Conservation (phyloP, 1,139 yeast genomes). For the Protomyces arabidopsidicola region DNA sequence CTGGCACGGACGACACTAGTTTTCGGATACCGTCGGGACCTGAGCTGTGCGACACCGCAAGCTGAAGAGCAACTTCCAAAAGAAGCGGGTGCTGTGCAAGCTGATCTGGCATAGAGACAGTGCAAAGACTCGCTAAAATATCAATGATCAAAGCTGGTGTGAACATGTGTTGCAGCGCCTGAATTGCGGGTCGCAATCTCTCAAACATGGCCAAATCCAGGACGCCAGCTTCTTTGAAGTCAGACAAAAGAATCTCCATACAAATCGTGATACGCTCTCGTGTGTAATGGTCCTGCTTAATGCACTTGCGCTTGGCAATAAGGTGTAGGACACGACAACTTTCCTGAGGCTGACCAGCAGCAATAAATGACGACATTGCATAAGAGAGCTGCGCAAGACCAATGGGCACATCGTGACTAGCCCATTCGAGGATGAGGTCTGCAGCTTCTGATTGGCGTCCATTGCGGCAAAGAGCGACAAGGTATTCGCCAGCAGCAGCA, state of each 20-base stretch:
- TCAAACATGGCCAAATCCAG: not conserved
- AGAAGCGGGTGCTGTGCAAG: too few relatives aligned
- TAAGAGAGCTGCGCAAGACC: constrained; percentile 1
- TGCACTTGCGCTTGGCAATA: not conserved
- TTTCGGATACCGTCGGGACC: too few relatives aligned
- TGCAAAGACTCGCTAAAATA: too few relatives aligned
- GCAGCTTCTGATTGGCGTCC: constrained; percentile 6
- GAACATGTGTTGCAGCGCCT: too few relatives aligned
- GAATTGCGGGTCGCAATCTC: too few relatives aligned
- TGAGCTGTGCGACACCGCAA: too few relatives aligned
- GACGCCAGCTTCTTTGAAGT: not conserved
- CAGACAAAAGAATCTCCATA: not conserved
- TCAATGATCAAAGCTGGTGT: too few relatives aligned
- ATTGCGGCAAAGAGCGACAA: not conserved
- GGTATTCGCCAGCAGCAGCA: constrained; percentile 1
- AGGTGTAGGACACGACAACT: not conserved
- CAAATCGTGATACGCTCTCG: not conserved
- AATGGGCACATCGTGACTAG: not conserved
- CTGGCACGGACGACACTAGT: too few relatives aligned
- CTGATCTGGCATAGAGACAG: too few relatives aligned
- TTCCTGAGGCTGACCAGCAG: constrained; percentile 7
- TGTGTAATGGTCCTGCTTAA: not conserved
- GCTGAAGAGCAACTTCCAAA: too few relatives aligned
- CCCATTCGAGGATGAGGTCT: not conserved
- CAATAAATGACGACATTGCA: not conserved